Evolutionary conservation across 306 rosid species (phyloP).

Genomic region (Prunus salicina): DNA sequence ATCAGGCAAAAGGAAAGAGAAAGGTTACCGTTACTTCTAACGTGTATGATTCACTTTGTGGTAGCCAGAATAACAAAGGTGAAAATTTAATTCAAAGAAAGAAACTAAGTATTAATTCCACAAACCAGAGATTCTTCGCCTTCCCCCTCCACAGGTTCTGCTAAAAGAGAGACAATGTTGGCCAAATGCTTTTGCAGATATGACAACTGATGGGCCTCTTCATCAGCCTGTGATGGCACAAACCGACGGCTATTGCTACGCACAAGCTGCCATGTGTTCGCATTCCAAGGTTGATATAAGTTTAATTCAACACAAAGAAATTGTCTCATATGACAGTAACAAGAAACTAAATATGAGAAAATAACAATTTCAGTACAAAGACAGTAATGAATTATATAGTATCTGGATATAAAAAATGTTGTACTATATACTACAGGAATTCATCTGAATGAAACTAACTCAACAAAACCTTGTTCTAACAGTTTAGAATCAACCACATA

Average conservation of each 20-base stretch:
- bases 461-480: not conserved
- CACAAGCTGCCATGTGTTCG: constrained; percentile 66
- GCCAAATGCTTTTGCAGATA: constrained; percentile 84
- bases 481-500: not conserved
- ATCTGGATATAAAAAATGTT: not conserved
- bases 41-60: not conserved
- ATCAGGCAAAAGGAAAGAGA: not conserved
- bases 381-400: not conserved
- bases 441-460: not conserved
- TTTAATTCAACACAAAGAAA: constrained; percentile 2
- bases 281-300: constrained; percentile 19
- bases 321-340: constrained; percentile 19
- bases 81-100: not conserved
- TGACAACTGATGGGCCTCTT: constrained; percentile 89
- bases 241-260: constrained; percentile 90
- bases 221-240: constrained; percentile 84
- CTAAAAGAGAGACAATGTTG: constrained; percentile 74
- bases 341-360: not conserved
- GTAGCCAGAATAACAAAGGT: not conserved
- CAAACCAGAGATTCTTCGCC: constrained; percentile 82
- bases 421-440: not conserved
- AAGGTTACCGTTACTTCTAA: not conserved
- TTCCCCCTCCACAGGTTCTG: constrained; percentile 78
- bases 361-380: not conserved
- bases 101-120: constrained; percentile 21